A percentile compares a stretch with the other conserved stretches of the same genome.
Conservation (phyloP, 2,329 filamentous ascomycete species). For the Colletotrichum tabaci region DNA sequence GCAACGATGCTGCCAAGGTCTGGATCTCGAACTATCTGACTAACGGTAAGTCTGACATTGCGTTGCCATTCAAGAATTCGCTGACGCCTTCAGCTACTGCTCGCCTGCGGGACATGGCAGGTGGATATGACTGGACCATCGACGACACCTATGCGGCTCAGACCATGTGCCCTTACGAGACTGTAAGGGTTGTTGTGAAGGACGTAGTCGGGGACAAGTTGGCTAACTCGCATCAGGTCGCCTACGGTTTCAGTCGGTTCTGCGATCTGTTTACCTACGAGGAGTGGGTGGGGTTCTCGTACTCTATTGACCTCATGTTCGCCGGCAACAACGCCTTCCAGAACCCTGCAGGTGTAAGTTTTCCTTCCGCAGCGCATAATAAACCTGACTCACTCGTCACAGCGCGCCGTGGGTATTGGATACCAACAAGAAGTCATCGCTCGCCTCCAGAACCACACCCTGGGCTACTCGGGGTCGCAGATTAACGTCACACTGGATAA, state of each 20-base stretch:
- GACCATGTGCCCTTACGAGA: conserved; percentile 83
- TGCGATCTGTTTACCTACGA: conserved; percentile 82
- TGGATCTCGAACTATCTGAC: conserved; percentile 78
- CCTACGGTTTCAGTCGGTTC: conserved; percentile 81
- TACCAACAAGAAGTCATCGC: conserved; percentile 82
- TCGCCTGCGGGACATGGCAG: conserved; percentile 70
- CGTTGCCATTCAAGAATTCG: neutral
- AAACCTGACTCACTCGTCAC: conserved; percentile 42
- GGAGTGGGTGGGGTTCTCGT: conserved; percentile 82
- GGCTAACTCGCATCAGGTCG: conserved; percentile 59
- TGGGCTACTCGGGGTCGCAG: conserved; percentile 71
- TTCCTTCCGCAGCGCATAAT: conserved; percentile 55
- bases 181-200: conserved; percentile 53
- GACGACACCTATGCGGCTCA: conserved; percentile 78
- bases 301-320: conserved; percentile 78
- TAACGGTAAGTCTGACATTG: conserved; percentile 60
- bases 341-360: conserved; percentile 71
- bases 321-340: conserved; percentile 73
- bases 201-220: too few relatives aligned
- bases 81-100: conserved; percentile 63
- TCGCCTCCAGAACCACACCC: conserved; percentile 76
- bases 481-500: conserved; percentile 81
- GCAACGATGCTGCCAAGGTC: conserved; percentile 66
- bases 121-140: conserved; percentile 74
- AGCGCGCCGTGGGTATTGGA: conserved; percentile 80